phyloP scores from a whole-genome alignment of 495 filamentous ascomycete species.

The Paragyromitra xinjiangensis region DNA sequence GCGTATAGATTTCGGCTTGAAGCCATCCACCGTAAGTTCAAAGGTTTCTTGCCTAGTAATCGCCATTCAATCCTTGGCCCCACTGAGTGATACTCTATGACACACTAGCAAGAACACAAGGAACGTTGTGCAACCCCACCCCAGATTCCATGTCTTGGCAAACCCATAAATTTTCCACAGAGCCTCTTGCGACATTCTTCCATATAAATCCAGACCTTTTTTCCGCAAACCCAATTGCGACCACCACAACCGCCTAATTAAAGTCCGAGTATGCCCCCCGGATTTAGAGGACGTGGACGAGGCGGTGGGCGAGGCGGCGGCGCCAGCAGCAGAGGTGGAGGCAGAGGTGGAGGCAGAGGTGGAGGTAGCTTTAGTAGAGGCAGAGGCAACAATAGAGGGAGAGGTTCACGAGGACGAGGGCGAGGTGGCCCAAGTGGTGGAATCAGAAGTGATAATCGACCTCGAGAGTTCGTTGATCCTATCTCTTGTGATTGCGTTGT shows the following conservation, averaged over 20 bases:
- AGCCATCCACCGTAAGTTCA: no score
- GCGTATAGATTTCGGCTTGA: no score
- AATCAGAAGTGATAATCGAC: slow-evolving; percentile 49
- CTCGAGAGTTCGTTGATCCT: slow-evolving; percentile 49
- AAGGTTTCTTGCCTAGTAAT: neutral
- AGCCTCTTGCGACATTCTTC: slow-evolving; percentile 11
- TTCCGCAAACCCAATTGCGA: slow-evolving; percentile 20
- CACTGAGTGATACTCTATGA: slow-evolving; percentile 24
- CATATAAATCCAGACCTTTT: neutral
- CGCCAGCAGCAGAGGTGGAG: slow-evolving; percentile 42
- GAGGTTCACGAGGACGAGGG: slow-evolving; percentile 53
- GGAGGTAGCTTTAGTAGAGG: slow-evolving; percentile 51
- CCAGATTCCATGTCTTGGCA: slow-evolving; percentile 26
- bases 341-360: no score
- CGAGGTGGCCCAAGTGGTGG: slow-evolving; percentile 47
- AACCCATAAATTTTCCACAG: slow-evolving; percentile 28
- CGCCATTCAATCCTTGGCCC: neutral
- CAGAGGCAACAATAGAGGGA: slow-evolving; percentile 44
- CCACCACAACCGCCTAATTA: slow-evolving; percentile 4
- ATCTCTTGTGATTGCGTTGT: neutral
- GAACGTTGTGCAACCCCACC: neutral
- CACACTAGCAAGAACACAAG: neutral
- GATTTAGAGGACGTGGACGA: slow-evolving; percentile 42
- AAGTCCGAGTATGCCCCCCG: slow-evolving; percentile 29
- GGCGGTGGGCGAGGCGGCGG: slow-evolving; percentile 24